Evolutionary conservation across 2,329 filamentous ascomycete species (phyloP).

Genomic region (Fusarium virguliforme): DNA sequence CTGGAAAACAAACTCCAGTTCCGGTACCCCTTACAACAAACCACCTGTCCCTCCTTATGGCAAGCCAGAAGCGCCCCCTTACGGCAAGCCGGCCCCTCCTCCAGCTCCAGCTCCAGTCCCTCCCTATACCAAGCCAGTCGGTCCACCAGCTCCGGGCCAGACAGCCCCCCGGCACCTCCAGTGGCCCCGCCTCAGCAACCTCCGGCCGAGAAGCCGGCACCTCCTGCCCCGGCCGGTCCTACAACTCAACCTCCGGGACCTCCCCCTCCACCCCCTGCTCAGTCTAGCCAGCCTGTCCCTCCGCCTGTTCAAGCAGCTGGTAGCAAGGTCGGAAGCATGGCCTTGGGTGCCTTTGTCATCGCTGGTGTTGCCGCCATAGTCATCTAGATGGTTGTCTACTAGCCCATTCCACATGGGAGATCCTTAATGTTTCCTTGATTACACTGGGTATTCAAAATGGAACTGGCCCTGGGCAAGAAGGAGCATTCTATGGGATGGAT

Average conservation of each 20-base stretch:
- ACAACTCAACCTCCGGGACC: conserved; percentile 22
- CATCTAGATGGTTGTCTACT: conserved; percentile 49
- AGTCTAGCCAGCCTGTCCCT: background rate
- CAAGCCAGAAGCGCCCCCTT: background rate
- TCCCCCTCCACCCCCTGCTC: no score
- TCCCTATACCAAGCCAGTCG: no score
- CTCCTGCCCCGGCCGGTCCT: conserved; percentile 32
- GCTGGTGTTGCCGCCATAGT: conserved; percentile 59
- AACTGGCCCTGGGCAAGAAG: background rate
- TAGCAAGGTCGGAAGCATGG: conserved; percentile 54
- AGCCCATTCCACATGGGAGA: background rate
- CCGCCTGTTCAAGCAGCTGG: conserved; percentile 56
- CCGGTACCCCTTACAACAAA: background rate
- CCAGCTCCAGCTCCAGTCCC: background rate
- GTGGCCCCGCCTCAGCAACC: background rate
- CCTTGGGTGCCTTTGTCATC: conserved; percentile 57
- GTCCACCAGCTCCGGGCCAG: conserved; percentile 1
- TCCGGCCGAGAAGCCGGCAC: background rate
- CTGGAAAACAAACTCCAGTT: background rate
- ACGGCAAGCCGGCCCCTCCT: background rate
- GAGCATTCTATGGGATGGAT: background rate
- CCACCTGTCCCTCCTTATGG: background rate
- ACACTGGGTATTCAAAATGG: background rate
- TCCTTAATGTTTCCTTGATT: background rate
- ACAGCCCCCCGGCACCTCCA: background rate